A percentile compares a stretch with the other conserved stretches of the same genome.
Evolutionary conservation across 495 filamentous ascomycete species (phyloP).

Genomic region (Xylaria sp.): DNA sequence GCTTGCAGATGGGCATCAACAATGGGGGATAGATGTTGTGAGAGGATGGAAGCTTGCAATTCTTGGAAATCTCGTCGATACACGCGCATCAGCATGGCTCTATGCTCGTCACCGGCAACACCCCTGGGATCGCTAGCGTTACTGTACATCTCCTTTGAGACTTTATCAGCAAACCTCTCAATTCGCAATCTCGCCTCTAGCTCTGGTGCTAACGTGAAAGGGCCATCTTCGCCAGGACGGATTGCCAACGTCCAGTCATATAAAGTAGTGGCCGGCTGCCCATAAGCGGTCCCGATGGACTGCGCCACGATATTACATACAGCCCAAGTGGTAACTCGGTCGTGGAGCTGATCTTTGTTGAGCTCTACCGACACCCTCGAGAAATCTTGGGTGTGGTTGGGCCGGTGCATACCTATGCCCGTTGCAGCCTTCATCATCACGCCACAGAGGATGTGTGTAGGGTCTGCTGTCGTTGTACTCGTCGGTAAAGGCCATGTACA

Average conservation of each 20-base stretch:
- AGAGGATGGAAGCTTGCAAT: conserved; percentile 58
- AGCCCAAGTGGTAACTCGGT: conserved; percentile 89
- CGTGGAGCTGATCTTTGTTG: conserved; percentile 82
- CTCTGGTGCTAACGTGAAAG: conserved; percentile 70
- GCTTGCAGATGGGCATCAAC: conserved; percentile 78
- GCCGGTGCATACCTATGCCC: conserved; percentile 87
- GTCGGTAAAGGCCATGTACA: conserved; percentile 92
- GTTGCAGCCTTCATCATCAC: conserved; percentile 94
- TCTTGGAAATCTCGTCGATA: conserved; percentile 64
- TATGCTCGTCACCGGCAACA: conserved; percentile 71
- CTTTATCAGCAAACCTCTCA: conserved; percentile 83
- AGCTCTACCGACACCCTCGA: conserved; percentile 81
- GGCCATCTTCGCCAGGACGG: conserved; percentile 66
- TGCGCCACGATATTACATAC: conserved; percentile 94
- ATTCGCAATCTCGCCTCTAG: conserved; percentile 75
- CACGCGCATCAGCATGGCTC: conserved; percentile 69
- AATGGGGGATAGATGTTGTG: conserved; percentile 61
- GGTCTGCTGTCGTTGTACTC: conserved; percentile 84
- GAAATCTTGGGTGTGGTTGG: conserved; percentile 90
- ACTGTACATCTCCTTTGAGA: conserved; percentile 85
- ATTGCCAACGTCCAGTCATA: conserved; percentile 86
- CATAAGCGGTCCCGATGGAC: conserved; percentile 87
- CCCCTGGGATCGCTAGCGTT: conserved; percentile 78
- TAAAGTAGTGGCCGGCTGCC: conserved; percentile 84
- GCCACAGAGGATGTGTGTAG: conserved; percentile 88